Conservation (phyloP, 208 protist genomes). For the Lotmaria passim region DNA sequence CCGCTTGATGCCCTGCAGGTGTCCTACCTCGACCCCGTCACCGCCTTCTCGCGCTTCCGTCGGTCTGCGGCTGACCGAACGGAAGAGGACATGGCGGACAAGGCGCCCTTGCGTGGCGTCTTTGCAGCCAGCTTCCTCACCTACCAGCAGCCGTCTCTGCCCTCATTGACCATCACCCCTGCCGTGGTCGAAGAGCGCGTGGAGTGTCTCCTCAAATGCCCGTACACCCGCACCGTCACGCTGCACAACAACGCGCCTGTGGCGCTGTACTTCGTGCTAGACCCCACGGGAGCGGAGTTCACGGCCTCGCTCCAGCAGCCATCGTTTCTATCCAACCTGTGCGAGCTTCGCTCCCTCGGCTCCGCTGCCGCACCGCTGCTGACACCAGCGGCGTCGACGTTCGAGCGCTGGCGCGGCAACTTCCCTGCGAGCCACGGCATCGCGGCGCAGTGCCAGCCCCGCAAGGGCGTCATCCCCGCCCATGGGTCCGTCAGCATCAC, state of each 20-base stretch:
- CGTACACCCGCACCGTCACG: constrained; percentile 70
- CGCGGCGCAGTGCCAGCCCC: constrained; percentile 66
- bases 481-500: constrained; percentile 47
- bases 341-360: too few relatives aligned
- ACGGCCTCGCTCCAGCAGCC: constrained; percentile 20
- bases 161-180: constrained; percentile 63
- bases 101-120: constrained; percentile 23
- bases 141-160: constrained; percentile 70
- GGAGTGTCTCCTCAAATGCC: constrained; percentile 76
- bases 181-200: constrained; percentile 71
- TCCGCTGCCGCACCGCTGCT: constrained; percentile 3
- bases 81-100: not conserved
- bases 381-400: constrained; percentile 14
- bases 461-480: constrained; percentile 62
- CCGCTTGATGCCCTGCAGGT: constrained; percentile 25
- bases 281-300: constrained; percentile 63
- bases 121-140: constrained; percentile 82
- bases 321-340: not conserved
- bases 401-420: constrained; percentile 37
- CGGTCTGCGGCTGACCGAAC: not conserved
- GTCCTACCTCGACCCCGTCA: constrained; percentile 33
- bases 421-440: constrained; percentile 42
- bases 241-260: constrained; percentile 79
- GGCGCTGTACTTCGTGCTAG: constrained; percentile 72
- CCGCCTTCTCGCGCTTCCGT: constrained; percentile 27